Base-by-base conservation (phyloP, 805 yeast species). In the Isabelozyma gotoi region DNA sequence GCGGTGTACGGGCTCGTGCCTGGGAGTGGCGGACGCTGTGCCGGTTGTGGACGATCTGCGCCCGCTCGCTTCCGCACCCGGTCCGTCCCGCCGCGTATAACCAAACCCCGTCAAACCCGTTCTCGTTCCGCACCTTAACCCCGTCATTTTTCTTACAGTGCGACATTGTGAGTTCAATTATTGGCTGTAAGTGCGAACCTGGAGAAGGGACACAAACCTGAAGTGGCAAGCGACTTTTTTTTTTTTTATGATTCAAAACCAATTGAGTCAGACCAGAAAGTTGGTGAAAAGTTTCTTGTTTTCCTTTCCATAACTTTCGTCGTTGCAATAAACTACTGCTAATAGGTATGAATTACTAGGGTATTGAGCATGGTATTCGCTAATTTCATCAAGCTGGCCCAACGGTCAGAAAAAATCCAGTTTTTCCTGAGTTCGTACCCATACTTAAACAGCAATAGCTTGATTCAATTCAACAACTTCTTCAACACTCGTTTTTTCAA, bases 371-470 rank as follows among this genome's bases (percentile, higher is more conserved):
- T 36, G 39, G 39, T 19, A 17, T 36, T 36, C 15, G 7, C 39
- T 15, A 36, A 20, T n/a, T 36, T 36, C 18, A 16, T 36, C n/a
- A 40, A 40, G 33, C 32, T 20, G 39, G 47, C 52, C 18, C 42
- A 36, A 32, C 38, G 44, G 21, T 19, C 45, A 17, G 44, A 40
- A 19, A 44, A 40, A 35, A 32, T 48, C 19, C 52, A 40, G 14
- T 53, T 53, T 36, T 53, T 53, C 21, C 52, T 43, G 40, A 46
- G 51, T 29, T 49, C 56, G 2, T 49, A 52, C 31, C 49, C 55
- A 7, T 52, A 43, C 42, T 44, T 46, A 27, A 37, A 44, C 38
- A 45, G 40, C 21, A 42, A 42, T 37, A 38, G 44, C n/a, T 8
- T 50, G 19, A 40, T 42, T 17, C 39, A 44, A 5, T 49, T 44